Evolutionary conservation across 1,284 basidiomycete genomes (phyloP), one percentile per base, ranked within the genome.

Genomic region (Taiwanofungus camphoratus): DNA sequence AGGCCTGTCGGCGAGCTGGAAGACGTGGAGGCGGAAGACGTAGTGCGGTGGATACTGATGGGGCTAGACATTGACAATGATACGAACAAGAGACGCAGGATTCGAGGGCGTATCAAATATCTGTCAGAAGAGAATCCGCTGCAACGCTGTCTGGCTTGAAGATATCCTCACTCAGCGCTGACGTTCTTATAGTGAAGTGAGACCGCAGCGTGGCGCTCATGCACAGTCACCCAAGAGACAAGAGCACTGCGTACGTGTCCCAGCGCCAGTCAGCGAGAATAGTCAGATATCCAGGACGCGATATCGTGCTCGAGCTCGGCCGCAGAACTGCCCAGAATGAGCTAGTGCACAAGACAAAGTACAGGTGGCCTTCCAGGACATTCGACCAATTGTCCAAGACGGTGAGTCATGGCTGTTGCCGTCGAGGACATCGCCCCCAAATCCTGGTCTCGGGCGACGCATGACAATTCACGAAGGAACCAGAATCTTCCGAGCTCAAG

Each of bases 21-120:
- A 31, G 52, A 36, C 15, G 52, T 48, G 45, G 32, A 39, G n/a
- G 52, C 26, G 19, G 46, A 12, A 35, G 42, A 20, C 40, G 45
- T 32, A 34, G 39, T 9, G 37, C 39, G 42, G 33, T 53, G 43
- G 51, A 61, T 52, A 31, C 54, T 50, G 37, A 59, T 53, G 15
- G 59, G 56, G 55, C 53, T 56, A 48, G 57, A 59, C 59, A 61
- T 61, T 35, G 42, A 15, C 20, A 32, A 31, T 23, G 20, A 8
- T 21, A 26, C 24, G 21, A 16, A 11, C 32, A 5, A 22, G 22
- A 29, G 43, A 24, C 6, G 15, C 18, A 13, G 13, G 4, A 27
- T 20, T 13, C 5, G 18, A 16, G 30, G 23, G 3, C 29, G 37
- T 18, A 13, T 29, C 41, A 27, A 37, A 13, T 16, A 20, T 9